Percentiles rank a stretch among this genome's conserved stretches.
Evolutionary conservation across 2,329 filamentous ascomycete species (phyloP).

Genomic region (Penicillium sp.): DNA sequence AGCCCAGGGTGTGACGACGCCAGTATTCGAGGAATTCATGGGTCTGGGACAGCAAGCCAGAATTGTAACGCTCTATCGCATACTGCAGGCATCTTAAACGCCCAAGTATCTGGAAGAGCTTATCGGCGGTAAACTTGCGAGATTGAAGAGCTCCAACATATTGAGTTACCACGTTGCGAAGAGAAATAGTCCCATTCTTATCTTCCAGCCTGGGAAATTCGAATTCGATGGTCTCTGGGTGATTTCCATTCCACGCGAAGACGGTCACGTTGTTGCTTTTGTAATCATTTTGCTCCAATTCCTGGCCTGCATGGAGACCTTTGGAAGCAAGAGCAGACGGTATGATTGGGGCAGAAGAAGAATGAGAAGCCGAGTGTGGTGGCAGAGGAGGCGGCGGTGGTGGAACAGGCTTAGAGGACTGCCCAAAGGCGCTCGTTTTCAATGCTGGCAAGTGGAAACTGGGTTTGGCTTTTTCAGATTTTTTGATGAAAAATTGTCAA

Average conservation of each 20-base stretch:
- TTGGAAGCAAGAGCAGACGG: neutral
- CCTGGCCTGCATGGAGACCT: no score
- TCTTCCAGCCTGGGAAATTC: conserved; percentile 3
- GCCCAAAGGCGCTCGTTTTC: neutral
- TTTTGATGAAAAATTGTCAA: no score
- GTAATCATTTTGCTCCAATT: neutral
- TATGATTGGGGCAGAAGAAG: neutral
- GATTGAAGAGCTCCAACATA: conserved; percentile 2
- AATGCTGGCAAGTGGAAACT: neutral
- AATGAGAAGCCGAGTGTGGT: neutral
- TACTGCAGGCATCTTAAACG: conserved; percentile 8
- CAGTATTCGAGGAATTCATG: conserved; percentile 4
- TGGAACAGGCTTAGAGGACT: neutral
- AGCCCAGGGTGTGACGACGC: conserved; percentile 3
- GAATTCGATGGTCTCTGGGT: neutral
- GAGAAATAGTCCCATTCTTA: neutral
- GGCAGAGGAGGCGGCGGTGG: neutral
- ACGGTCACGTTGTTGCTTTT: neutral
- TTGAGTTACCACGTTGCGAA: neutral
- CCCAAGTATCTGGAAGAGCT: conserved; percentile 6
- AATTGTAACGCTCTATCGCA: conserved; percentile 10
- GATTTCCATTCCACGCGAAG: neutral
- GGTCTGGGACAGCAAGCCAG: neutral
- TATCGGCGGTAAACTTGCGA: neutral
- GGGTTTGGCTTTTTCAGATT: neutral